phyloP scores from a whole-genome alignment of 2,329 filamentous ascomycete genomes.

The Cladosporium sp. region DNA sequence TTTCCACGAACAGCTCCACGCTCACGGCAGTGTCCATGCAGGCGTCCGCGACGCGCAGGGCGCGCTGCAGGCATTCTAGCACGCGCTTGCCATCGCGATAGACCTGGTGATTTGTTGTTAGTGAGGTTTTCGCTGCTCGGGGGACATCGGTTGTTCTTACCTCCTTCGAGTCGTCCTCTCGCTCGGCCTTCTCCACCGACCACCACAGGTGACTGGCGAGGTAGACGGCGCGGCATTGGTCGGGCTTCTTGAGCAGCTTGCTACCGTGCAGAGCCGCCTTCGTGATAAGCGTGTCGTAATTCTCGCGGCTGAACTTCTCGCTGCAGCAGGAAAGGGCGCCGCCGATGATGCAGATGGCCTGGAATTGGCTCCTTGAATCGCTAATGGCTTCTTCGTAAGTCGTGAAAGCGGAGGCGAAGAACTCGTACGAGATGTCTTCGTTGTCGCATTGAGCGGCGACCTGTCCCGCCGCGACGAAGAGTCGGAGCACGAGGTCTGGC shows the following conservation, averaged over 20 bases:
- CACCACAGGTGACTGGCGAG: constrained; percentile 97
- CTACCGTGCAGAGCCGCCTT: constrained; percentile 96
- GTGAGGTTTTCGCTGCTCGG: not conserved
- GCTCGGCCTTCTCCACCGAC: constrained; percentile 82
- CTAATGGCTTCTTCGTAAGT: constrained; percentile 96
- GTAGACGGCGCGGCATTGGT: constrained; percentile 96
- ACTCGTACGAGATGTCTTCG: constrained; percentile 96
- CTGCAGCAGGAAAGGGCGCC: constrained; percentile 83
- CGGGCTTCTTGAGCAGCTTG: constrained; percentile 94
- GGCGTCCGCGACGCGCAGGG: constrained; percentile 91
- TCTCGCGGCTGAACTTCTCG: constrained; percentile 83
- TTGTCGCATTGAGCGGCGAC: constrained; percentile 87
- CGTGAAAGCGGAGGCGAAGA: constrained; percentile 96
- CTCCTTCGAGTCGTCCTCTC: constrained; percentile 50
- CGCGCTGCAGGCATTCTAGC: constrained; percentile 91
- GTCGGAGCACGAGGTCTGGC: constrained; percentile 80
- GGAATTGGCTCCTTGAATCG: constrained; percentile 94
- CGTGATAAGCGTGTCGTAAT: constrained; percentile 97
- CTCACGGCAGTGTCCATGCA: constrained; percentile 99
- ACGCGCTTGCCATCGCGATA: constrained; percentile 98
- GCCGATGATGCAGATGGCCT: constrained; percentile 92
- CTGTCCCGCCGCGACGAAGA: constrained; percentile 90
- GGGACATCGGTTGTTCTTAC: constrained; percentile 13
- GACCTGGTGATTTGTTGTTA: constrained; percentile 52
- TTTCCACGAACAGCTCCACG: constrained; percentile 97